phyloP scores from a whole-genome alignment of 116 monocot species.

The Papilionanthe hybrid region DNA sequence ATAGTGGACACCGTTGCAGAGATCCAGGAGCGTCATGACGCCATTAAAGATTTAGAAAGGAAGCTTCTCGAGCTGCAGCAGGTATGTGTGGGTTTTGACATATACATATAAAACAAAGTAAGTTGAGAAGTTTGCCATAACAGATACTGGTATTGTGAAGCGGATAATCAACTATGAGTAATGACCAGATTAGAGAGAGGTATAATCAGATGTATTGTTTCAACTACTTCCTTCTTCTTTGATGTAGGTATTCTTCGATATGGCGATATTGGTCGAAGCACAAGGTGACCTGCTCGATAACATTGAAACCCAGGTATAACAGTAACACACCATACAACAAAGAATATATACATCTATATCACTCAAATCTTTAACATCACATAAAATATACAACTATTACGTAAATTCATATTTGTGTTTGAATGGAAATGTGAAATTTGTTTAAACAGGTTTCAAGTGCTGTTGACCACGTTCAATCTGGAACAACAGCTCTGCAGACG shows the following conservation, averaged over 20 bases:
- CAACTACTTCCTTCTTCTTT: background rate
- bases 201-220: no score
- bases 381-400: no score
- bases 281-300: slow-evolving; percentile 62
- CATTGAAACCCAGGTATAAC: slow-evolving; percentile 41
- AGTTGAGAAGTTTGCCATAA: background rate
- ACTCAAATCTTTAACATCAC: no score
- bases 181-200: no score
- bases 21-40: slow-evolving; percentile 90
- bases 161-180: no score
- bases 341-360: no score
- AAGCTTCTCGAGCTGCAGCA: slow-evolving; percentile 95
- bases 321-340: no score
- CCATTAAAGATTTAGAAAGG: slow-evolving; percentile 80
- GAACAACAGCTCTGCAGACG: slow-evolving; percentile 39
- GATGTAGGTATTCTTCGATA: slow-evolving; percentile 48
- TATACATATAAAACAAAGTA: background rate
- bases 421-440: background rate
- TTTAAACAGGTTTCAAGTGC: slow-evolving; percentile 40
- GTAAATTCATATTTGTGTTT: no score
- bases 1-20: slow-evolving; percentile 75
- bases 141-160: background rate
- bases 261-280: slow-evolving; percentile 55
- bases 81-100: slow-evolving; percentile 44
- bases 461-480: slow-evolving; percentile 50